Conservation (phyloP, 257 asterid genomes). For the Leptodermis oblonga region DNA sequence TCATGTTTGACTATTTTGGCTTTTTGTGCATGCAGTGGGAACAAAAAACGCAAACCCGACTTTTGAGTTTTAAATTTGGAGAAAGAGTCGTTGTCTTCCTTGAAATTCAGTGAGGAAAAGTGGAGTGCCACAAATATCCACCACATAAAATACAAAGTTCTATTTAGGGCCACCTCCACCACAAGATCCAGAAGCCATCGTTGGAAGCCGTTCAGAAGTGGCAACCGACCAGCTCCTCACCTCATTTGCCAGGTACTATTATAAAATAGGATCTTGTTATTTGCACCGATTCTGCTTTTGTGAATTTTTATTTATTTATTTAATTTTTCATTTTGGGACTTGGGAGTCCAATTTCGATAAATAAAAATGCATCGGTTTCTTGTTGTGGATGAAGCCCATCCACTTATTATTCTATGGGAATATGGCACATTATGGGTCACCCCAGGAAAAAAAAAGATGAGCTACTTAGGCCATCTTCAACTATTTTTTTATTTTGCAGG, state of each 20-base stretch:
- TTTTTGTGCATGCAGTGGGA: background rate
- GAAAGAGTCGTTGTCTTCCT: background rate
- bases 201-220: slow-evolving; percentile 18
- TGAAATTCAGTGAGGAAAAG: background rate
- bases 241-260: too few relatives aligned
- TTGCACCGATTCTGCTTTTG: too few relatives aligned
- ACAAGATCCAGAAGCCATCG: background rate
- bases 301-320: too few relatives aligned
- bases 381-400: background rate
- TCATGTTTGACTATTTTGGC: background rate
- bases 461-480: too few relatives aligned
- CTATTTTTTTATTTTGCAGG: too few relatives aligned
- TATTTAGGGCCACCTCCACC: slow-evolving; percentile 7
- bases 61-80: background rate
- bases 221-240: slow-evolving; percentile 16
- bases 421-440: too few relatives aligned
- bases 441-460: too few relatives aligned
- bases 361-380: background rate
- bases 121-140: slow-evolving; percentile 15
- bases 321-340: too few relatives aligned
- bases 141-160: slow-evolving; percentile 8
- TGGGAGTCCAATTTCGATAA: too few relatives aligned
- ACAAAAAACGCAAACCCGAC: background rate
- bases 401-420: background rate
- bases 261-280: too few relatives aligned